Evolutionary conservation across 306 rosid genomes (phyloP), one percentile per base, ranked within the genome.

Genomic region (Ammopiptanthus mongolicus): DNA sequence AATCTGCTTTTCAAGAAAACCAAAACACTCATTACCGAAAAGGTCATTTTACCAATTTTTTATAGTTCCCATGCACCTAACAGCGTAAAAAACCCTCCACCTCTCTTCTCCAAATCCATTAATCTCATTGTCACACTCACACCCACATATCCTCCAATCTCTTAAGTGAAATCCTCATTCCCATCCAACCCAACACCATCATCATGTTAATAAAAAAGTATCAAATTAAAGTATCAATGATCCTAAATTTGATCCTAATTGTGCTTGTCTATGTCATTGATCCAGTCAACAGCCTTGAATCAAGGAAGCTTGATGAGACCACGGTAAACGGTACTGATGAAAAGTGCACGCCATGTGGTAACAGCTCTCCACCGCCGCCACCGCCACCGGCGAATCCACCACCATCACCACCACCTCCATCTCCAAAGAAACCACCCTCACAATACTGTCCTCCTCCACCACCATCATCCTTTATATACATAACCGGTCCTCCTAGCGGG

Each of bases 401-500:
- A 0, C 81, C 88, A 2, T 33, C 80, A 1, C 80, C 80, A 4
- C 88, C 88, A 4, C 82, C 86, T 0, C 84, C 80, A 2, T 36
- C 84, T 1, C 83, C 85, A 0, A 77, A 77, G 69, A 84, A 84
- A 65, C 22, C 74, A 25, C 69, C 85, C 0, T 28, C 85, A 1
- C 17, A 28, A 4, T 53, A 84, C 5, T 81, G 85, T 21, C 85
- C 85, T 0, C 88, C 88, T 12, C 86, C 87, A 1, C 88, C 77
- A 5, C 55, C 87, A 4, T 34, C 83, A 3, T 50, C 83, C 0
- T 56, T 10, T 47, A 44, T 74, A 3, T 84, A 84, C 81, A 73
- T 81, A 19, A 84, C 85, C n/a, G 88, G 85, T 7, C 88, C 88
- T 8, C 88, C 88, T 2, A 81, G 83, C 2, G 83, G 83, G 17